phyloP scores from a whole-genome alignment of 164 flowering plant genomes.

The Magnolia sinica region DNA sequence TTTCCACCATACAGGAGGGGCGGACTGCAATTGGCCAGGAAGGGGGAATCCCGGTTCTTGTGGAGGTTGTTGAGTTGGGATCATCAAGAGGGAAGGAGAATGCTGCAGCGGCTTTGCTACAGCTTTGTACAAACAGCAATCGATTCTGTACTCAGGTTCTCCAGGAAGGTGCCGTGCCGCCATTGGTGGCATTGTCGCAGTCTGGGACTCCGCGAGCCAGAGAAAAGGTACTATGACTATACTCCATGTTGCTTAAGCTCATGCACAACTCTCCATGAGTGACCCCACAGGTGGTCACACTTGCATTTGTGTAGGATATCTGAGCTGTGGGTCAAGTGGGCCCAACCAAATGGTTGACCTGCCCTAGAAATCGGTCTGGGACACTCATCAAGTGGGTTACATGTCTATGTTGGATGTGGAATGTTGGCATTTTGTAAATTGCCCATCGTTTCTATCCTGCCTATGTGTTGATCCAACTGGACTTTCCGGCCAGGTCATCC shows the following conservation, averaged over 20 bases:
- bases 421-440: not conserved
- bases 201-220: conserved; percentile 24
- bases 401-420: not conserved
- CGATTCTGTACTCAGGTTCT: conserved; percentile 19
- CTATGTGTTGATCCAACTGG: not conserved
- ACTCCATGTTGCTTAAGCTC: not conserved
- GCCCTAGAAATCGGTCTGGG: not conserved
- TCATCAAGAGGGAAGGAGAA: conserved; percentile 85
- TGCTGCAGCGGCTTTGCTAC: conserved; percentile 56
- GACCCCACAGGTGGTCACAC: not conserved
- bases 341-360: not conserved
- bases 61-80: conserved; percentile 79
- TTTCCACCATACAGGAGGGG: conserved; percentile 84
- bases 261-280: not conserved
- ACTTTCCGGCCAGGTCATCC: not conserved
- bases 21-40: conserved; percentile 61
- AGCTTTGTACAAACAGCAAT: conserved; percentile 16
- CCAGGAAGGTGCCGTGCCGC: conserved; percentile 26
- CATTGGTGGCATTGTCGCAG: conserved; percentile 26
- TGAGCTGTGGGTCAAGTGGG: not conserved
- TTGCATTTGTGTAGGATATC: not conserved
- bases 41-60: conserved; percentile 59
- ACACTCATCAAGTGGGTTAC: not conserved
- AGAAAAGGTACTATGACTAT: conserved; percentile 13
- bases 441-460: not conserved